A percentile compares a stretch with the other conserved stretches of the same genome.
Evolutionary conservation across 163 green algal genomes (phyloP).

Genomic region (Chlamydomonas reinhardtii): DNA sequence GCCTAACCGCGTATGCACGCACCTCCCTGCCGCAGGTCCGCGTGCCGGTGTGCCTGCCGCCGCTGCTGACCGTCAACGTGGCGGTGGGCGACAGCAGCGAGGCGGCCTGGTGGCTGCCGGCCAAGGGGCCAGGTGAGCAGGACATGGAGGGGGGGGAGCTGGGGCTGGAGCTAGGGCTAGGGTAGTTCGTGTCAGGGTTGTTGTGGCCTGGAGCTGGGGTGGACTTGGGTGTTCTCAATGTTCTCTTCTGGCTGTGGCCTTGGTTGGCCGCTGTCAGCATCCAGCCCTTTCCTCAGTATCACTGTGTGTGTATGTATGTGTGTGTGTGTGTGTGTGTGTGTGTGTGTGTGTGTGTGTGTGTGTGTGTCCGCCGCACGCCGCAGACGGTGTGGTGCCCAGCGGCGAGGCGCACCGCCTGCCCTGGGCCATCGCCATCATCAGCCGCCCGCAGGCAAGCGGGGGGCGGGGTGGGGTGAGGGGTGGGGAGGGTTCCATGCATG

Average conservation of each 20-base stretch:
- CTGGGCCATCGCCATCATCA: constrained; percentile 53
- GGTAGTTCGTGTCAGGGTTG: no score
- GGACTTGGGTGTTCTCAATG: no score
- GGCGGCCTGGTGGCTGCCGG: constrained; percentile 37
- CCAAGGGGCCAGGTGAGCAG: constrained; percentile 11
- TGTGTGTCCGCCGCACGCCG: no score
- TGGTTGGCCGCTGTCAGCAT: no score
- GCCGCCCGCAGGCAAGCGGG: constrained; percentile 14
- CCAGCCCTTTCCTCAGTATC: not conserved
- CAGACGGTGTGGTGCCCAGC: not conserved
- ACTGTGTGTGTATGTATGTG: no score
- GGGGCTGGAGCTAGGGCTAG: not conserved
- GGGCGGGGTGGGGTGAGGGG: not conserved
- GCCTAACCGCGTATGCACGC: no score
- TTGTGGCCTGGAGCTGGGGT: no score
- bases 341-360: no score
- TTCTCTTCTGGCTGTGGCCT: no score
- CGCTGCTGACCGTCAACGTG: constrained; percentile 73
- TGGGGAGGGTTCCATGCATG: no score
- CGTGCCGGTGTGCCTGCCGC: constrained; percentile 5
- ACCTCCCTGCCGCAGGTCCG: constrained; percentile 62
- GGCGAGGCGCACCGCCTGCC: constrained; percentile 57
- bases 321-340: no score
- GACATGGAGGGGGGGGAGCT: not conserved
- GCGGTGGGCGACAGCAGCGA: constrained; percentile 41